Evolutionary conservation across 176 grass and related monocot genomes (phyloP), one percentile per base, ranked within the genome.

Genomic region (Elaeis guineensis): DNA sequence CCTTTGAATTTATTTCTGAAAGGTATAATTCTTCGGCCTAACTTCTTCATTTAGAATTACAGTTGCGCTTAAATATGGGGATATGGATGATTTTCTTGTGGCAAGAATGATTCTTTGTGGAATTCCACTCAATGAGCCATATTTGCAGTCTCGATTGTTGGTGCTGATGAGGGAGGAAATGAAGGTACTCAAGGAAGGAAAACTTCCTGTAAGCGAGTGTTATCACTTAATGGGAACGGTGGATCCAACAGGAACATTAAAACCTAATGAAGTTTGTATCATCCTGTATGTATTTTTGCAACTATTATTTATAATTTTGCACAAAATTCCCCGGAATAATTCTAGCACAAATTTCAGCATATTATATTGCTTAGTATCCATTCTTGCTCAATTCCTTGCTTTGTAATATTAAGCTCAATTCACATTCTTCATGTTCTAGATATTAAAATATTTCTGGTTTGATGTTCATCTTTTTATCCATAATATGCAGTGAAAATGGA

Each of bases 151-250:
- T 30, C 59, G 69, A 50, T 57, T 90, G 16, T 70, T 51, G 25
- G 6, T 70, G 6, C 72, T 90, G 71, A 28, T 67, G 59, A 44
- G 44, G 7, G 63, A 64, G 21, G 75, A 86, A 73, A 82, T 58
- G 19, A 86, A 86, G 70, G 61, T 67, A 51, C 23, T 90, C 19
- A 70, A 83, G 25, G 21, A 76, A 67, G 79, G 79, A 55, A 90
- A 39, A 60, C 48, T 90, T 21, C 87, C 87, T 0, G 70, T 90
- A 6, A 69, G 30, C 49, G 79, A 86, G 16, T 80, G 82, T 20
- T 86, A 74, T 73, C 64, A 83, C 73, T 60, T 90, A 20, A 90
- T 90, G 87, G 87, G 82, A 16, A 82, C 87, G 22, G 62, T 69
- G 5, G 87, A 90, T 44, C 79, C 82, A 5, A 86, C 82, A 1